Percentiles rank a stretch among this genome's conserved stretches.
Evolutionary conservation across 257 asterid genomes (phyloP).

Genomic region (Avicennia marina): DNA sequence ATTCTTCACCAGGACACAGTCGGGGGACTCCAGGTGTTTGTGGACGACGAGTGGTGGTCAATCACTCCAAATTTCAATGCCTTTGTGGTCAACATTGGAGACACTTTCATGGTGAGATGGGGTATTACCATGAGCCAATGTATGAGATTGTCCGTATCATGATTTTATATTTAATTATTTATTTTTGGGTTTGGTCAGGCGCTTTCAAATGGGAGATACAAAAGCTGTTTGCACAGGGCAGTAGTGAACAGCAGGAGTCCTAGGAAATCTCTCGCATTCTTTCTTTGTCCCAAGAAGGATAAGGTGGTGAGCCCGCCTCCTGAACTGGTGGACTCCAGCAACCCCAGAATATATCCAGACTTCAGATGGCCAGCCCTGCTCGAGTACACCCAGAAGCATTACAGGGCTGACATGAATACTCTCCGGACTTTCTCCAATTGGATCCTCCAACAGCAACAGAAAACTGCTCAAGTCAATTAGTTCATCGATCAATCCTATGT

Average conservation of each 20-base stretch:
- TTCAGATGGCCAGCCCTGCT: constrained; percentile 69
- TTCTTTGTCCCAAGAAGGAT: constrained; percentile 77
- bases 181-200: constrained; percentile 43
- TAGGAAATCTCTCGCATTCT: constrained; percentile 88
- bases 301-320: constrained; percentile 82
- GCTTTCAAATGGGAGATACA: constrained; percentile 79
- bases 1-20: constrained; percentile 85
- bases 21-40: constrained; percentile 79
- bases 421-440: constrained; percentile 64
- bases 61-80: constrained; percentile 51
- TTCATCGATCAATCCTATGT: too few relatives aligned
- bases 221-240: constrained; percentile 89
- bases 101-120: constrained; percentile 73
- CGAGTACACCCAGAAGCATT: constrained; percentile 85
- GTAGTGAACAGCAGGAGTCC: constrained; percentile 77
- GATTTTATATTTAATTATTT: background rate
- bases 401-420: constrained; percentile 89
- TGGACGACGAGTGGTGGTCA: constrained; percentile 75
- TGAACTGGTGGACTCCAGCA: constrained; percentile 64
- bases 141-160: too few relatives aligned
- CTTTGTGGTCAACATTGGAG: constrained; percentile 90
- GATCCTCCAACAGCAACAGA: constrained; percentile 31
- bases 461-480: constrained; percentile 16
- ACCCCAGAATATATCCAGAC: constrained; percentile 77
- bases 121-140: too few relatives aligned